phyloP scores from a whole-genome alignment of 108 stramenopile species.

The Pseudonitzschia delicatissima region DNA sequence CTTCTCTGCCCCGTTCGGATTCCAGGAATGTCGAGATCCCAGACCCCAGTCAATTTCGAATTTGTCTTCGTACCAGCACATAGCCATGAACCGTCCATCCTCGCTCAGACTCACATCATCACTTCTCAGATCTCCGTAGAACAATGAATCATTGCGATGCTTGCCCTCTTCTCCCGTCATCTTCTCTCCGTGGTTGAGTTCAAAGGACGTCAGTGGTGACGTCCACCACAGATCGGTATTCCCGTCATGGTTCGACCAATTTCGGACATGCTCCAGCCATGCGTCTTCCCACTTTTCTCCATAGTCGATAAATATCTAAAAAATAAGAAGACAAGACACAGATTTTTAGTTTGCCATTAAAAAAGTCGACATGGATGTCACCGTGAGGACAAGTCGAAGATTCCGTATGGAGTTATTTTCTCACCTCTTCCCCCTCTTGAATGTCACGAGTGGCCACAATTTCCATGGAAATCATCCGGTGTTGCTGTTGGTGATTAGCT shows the following conservation, averaged over 20 bases:
- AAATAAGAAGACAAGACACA: background rate
- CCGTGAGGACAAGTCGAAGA: background rate
- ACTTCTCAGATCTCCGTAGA: background rate
- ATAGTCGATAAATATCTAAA: background rate
- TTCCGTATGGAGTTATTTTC: background rate
- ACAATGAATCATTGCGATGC: background rate
- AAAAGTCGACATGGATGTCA: background rate
- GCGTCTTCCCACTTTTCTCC: constrained; percentile 3
- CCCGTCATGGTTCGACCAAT: background rate
- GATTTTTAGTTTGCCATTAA: background rate
- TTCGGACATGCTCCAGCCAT: constrained; percentile 6
- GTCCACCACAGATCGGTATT: background rate
- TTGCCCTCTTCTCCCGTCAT: background rate
- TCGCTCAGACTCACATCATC: background rate
- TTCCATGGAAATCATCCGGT: background rate
- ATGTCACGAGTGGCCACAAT: background rate
- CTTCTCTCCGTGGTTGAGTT: background rate
- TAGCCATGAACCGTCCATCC: background rate
- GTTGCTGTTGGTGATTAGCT: constrained; percentile 5
- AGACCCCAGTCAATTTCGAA: background rate
- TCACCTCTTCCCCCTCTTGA: background rate
- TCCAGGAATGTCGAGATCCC: background rate
- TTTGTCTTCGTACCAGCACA: background rate
- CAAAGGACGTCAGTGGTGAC: background rate
- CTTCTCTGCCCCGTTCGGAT: background rate